Evolutionary conservation across 1,284 basidiomycete species (phyloP).

Genomic region (Hypsizygus ulmarius): DNA sequence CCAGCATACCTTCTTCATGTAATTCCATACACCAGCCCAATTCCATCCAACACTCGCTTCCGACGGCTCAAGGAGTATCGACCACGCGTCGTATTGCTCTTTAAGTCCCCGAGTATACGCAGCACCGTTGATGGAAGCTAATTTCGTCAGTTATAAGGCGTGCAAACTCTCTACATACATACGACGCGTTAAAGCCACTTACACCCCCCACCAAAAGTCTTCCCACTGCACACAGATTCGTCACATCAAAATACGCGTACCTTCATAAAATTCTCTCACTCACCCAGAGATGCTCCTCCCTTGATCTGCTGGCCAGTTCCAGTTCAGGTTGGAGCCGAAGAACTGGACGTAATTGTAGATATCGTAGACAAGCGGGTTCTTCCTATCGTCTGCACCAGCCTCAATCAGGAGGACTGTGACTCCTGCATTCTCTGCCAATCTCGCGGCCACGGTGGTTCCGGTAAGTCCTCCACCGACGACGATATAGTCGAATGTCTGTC

Average conservation of each 20-base stretch:
- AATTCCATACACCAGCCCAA: constrained; percentile 50
- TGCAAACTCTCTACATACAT: background rate
- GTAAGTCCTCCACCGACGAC: constrained; percentile 64
- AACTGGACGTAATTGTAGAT: constrained; percentile 47
- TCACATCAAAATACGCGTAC: background rate
- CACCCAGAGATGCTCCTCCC: constrained; percentile 46
- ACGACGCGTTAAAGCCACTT: constrained; percentile 15
- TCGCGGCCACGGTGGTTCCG: constrained; percentile 59
- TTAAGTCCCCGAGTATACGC: constrained; percentile 54
- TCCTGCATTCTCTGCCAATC: constrained; percentile 54
- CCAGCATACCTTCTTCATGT: constrained; percentile 47
- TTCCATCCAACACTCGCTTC: constrained; percentile 54
- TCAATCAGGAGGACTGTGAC: constrained; percentile 58
- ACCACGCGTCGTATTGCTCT: constrained; percentile 60
- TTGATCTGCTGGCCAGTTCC: constrained; percentile 47
- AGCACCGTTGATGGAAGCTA: constrained; percentile 57
- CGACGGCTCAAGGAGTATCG: constrained; percentile 44
- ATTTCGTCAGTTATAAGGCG: background rate
- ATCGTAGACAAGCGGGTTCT: constrained; percentile 45
- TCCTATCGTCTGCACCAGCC: constrained; percentile 50
- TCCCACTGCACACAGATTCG: constrained; percentile 36
- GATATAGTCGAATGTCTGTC: constrained; percentile 61
- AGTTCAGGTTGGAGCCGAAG: constrained; percentile 47
- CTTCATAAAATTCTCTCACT: constrained; percentile 19
- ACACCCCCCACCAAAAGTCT: constrained; percentile 56